Conservation (phyloP, 140 eudicot species). For the Bidens hawaiensis region DNA sequence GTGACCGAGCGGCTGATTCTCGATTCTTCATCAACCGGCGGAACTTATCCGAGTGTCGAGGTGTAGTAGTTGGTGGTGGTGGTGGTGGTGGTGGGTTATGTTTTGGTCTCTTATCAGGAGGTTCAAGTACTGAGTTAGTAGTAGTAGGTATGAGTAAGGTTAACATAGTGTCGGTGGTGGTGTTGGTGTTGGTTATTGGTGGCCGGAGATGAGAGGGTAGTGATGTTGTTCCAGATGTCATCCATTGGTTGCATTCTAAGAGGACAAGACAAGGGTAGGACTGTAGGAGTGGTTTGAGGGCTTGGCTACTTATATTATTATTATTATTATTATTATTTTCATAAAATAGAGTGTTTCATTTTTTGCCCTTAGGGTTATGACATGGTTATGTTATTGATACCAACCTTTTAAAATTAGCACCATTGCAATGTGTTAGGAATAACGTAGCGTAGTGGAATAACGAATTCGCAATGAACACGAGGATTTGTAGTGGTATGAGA, state of each 20-base stretch:
- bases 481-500: no score
- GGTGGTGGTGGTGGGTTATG: not conserved
- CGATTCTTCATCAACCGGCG: conserved; percentile 56
- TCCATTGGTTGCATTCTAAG: conserved; percentile 24
- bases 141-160: conserved; percentile 19
- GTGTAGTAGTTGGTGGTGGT: conserved; percentile 8
- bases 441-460: no score
- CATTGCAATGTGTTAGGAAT: not conserved
- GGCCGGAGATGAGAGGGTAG: conserved; percentile 25
- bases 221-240: conserved; percentile 43
- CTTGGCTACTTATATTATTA: no score
- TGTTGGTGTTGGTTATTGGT: conserved; percentile 14
- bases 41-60: conserved; percentile 25
- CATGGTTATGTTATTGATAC: not conserved
- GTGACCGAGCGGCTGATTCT: conserved; percentile 63
- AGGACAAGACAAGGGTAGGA: not conserved
- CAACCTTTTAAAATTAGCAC: not conserved
- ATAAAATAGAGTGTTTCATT: not conserved
- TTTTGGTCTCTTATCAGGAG: conserved; percentile 17
- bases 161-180: conserved; percentile 19
- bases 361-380: conserved; percentile 3
- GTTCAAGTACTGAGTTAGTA: not conserved
- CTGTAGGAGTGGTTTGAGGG: no score
- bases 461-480: no score
- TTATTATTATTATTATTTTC: no score